Evolutionary conservation across 768 basidiomycete species (phyloP).

Genomic region (Boletus reticuloceps): DNA sequence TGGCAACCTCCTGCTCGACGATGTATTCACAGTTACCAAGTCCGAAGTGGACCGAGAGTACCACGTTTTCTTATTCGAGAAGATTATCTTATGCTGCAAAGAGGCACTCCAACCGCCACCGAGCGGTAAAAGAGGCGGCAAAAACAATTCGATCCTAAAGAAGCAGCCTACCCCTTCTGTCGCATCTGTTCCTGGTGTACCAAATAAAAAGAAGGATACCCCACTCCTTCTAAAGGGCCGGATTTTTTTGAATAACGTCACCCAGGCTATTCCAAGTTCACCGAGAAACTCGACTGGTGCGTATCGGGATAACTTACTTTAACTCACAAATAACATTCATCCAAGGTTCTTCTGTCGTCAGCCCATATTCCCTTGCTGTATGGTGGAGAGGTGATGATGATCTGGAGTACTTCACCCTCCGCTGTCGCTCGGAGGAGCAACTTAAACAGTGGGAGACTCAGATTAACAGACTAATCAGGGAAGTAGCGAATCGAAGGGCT

Average conservation of each 20-base stretch:
- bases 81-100: conserved; percentile 98
- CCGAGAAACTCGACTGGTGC: conserved; percentile 59
- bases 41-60: conserved; percentile 96
- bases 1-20: conserved; percentile 91
- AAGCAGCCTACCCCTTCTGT: conserved; percentile 59
- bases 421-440: conserved; percentile 90
- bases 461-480: conserved; percentile 84
- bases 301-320: conserved; percentile 27
- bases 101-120: conserved; percentile 65
- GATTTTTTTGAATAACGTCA: conserved; percentile 96
- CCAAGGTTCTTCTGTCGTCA: conserved; percentile 47
- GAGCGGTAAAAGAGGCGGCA: conserved; percentile 66
- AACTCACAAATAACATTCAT: neutral
- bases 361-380: conserved; percentile 78
- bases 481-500: conserved; percentile 65
- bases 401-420: conserved; percentile 90
- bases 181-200: conserved; percentile 48
- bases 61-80: conserved; percentile 97
- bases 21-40: conserved; percentile 94
- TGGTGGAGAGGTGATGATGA: conserved; percentile 96
- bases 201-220: conserved; percentile 71
- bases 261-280: conserved; percentile 64
- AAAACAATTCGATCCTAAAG: conserved; percentile 88
- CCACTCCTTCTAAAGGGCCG: conserved; percentile 91
- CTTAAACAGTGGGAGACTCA: conserved; percentile 89